These are phyloP conservation scores for Spathaspora hagerdaliae DNA, from an alignment of 805 yeast species.

Conservation along the genomic window DNA sequence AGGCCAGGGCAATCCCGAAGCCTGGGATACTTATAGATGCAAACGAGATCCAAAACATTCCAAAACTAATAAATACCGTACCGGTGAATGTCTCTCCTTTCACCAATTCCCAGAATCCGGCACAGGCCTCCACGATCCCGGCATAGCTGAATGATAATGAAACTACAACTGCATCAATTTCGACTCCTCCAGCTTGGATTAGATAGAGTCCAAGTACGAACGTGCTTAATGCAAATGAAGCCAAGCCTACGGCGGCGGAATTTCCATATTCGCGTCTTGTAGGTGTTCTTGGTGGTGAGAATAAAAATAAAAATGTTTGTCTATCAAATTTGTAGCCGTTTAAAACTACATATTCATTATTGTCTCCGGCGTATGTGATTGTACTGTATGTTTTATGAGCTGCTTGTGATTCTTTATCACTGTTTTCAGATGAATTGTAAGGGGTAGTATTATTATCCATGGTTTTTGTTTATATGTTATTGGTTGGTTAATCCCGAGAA, in stretches of 20 bases:
- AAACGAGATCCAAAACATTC: conserved; percentile 51
- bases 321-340: conserved; percentile 43
- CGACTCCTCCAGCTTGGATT: conserved; percentile 43
- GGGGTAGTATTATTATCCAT: no score
- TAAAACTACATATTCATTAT: conserved; percentile 38
- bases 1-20: conserved; percentile 32
- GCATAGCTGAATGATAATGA: conserved; percentile 47
- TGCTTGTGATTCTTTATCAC: no score
- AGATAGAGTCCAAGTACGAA: conserved; percentile 45
- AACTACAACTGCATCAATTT: conserved; percentile 37
- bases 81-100: conserved; percentile 55
- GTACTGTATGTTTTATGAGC: no score
- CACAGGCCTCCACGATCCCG: conserved; percentile 47
- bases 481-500: no score
- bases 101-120: conserved; percentile 50
- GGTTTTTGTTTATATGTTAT: no score
- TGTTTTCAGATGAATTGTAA: no score
- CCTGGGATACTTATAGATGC: conserved; percentile 26
- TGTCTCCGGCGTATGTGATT: conserved; percentile 26
- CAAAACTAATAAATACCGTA: conserved; percentile 49
- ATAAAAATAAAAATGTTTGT: conserved; percentile 56
- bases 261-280: conserved; percentile 39
- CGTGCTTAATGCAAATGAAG: conserved; percentile 44
- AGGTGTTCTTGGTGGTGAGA: conserved; percentile 14
- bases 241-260: conserved; percentile 54